These are phyloP conservation scores for Penicillium fuscoglaucum DNA, from an alignment of 2,329 filamentous ascomycete genomes.

Conservation along the genomic window DNA sequence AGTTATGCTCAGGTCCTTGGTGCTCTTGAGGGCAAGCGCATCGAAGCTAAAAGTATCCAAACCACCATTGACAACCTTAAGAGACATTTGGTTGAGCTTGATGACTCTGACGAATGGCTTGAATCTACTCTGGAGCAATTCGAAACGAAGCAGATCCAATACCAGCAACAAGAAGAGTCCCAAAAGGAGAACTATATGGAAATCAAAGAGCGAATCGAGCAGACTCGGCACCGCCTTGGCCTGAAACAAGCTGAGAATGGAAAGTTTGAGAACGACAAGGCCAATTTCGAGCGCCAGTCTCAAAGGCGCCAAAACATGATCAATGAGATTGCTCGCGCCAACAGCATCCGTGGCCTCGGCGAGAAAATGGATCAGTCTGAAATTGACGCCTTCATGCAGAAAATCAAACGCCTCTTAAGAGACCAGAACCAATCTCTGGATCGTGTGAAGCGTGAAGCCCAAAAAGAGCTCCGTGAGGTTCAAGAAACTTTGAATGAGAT, in stretches of 20 bases:
- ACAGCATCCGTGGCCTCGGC: slow-evolving; percentile 83
- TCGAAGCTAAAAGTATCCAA: slow-evolving; percentile 69
- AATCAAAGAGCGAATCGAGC: slow-evolving; percentile 56
- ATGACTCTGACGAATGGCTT: slow-evolving; percentile 75
- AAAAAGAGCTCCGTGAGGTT: slow-evolving; percentile 71
- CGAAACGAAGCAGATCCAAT: slow-evolving; percentile 68
- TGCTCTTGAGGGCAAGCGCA: slow-evolving; percentile 72
- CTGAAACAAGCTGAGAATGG: slow-evolving; percentile 56
- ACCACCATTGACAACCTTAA: slow-evolving; percentile 70
- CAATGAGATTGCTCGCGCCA: slow-evolving; percentile 71
- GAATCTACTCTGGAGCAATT: slow-evolving; percentile 73
- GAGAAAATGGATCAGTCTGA: slow-evolving; percentile 71
- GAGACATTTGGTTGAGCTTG: slow-evolving; percentile 71
- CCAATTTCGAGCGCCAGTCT: slow-evolving; percentile 80
- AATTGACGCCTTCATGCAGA: slow-evolving; percentile 74
- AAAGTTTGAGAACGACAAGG: slow-evolving; percentile 80
- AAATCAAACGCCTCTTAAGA: slow-evolving; percentile 69
- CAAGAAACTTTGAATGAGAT: slow-evolving; percentile 71
- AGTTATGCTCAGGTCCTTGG: slow-evolving; percentile 73
- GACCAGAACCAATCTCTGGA: slow-evolving; percentile 82
- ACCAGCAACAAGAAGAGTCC: slow-evolving; percentile 62
- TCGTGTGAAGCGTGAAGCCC: slow-evolving; percentile 69
- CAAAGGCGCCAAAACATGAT: slow-evolving; percentile 70
- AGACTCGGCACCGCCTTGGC: slow-evolving; percentile 44
- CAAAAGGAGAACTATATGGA: slow-evolving; percentile 66